Base-by-base conservation (phyloP, 2,329 filamentous ascomycete species). In the Fusarium nygamai region DNA sequence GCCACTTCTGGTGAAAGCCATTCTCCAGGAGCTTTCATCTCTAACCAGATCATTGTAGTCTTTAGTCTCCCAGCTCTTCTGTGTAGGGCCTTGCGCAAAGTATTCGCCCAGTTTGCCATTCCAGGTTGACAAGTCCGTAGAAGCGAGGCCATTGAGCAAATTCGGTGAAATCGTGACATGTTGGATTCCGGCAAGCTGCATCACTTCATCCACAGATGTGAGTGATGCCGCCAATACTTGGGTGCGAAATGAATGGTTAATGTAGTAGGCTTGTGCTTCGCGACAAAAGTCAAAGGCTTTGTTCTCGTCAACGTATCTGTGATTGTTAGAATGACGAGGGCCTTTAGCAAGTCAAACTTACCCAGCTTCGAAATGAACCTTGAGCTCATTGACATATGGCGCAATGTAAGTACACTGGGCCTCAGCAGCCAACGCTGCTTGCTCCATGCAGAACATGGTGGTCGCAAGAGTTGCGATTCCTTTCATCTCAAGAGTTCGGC, bases 321-420 rank as follows among this genome's bases (percentile, higher is more conserved):
- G 7, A 16, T 29, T 61, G 56, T 74, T 34, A 72, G 59, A 43
- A 1, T 24, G 31, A 27, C 48, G 34, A 39, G 43, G 44, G 5
- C 19, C 24, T 29, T 48, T 31, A 31, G n/a, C 27, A 48, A 36
- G 19, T 11, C 13, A 36, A 6, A 78, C 81, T 73, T 78, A 88
- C 85, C 80, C 82, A 19, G 82, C 76, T 47, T 89, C 87, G 64
- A 91, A 89, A 74, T 92, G 90, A 10, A 91, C 90, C 71, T 87
- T 88, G 46, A 92, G 82, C 72, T 92, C 90, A 76, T 92, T 92
- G 36, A 92, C 88, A 70, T 92, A 92, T 0, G 91, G 91, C 1
- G 90, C 89, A 48, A 92, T 88, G 74, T 92, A 92, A 2, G 86
- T 86, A 73, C 90, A 92, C 8, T 86, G 84, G 1, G 86, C 88